These are phyloP conservation scores for Colletotrichum brevisporum DNA, from an alignment of 2,329 filamentous ascomycete genomes.

Conservation along the genomic window DNA sequence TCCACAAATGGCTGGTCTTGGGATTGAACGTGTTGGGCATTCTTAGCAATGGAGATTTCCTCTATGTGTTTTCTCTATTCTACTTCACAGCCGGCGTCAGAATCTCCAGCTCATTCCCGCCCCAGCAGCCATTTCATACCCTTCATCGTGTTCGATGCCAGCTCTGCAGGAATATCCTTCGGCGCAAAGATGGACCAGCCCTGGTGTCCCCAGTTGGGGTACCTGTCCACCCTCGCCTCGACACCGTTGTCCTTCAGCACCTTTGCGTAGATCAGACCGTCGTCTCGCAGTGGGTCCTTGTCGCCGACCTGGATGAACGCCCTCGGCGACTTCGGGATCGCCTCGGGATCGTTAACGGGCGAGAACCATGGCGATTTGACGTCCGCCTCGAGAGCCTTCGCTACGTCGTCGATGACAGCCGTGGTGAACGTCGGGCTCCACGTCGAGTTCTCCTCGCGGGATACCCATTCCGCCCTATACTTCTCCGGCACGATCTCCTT, in stretches of 20 bases:
- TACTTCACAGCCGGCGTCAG: neutral
- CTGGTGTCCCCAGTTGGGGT: constrained; percentile 31
- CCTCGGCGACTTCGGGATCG: constrained; percentile 54
- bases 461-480: constrained; percentile 56
- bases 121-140: constrained; percentile 32
- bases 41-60: too few relatives aligned
- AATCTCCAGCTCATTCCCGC: constrained; percentile 3
- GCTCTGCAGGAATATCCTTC: neutral
- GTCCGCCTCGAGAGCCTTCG: constrained; percentile 48
- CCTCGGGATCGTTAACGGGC: constrained; percentile 50
- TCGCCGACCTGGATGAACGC: constrained; percentile 66
- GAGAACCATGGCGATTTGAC: constrained; percentile 47
- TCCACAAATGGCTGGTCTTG: too few relatives aligned
- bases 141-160: constrained; percentile 30
- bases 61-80: too few relatives aligned
- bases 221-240: constrained; percentile 56
- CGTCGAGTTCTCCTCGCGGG: constrained; percentile 56
- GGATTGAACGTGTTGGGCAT: too few relatives aligned
- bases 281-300: constrained; percentile 65
- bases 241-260: constrained; percentile 60
- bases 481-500: constrained; percentile 46
- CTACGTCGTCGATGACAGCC: constrained; percentile 45
- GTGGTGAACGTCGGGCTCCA: constrained; percentile 51
- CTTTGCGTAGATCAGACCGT: constrained; percentile 66
- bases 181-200: constrained; percentile 23